Percentiles rank a stretch among this genome's conserved stretches.
These are phyloP conservation scores for Candida berthetii DNA, from an alignment of 805 yeast species.

Conservation along the genomic window DNA sequence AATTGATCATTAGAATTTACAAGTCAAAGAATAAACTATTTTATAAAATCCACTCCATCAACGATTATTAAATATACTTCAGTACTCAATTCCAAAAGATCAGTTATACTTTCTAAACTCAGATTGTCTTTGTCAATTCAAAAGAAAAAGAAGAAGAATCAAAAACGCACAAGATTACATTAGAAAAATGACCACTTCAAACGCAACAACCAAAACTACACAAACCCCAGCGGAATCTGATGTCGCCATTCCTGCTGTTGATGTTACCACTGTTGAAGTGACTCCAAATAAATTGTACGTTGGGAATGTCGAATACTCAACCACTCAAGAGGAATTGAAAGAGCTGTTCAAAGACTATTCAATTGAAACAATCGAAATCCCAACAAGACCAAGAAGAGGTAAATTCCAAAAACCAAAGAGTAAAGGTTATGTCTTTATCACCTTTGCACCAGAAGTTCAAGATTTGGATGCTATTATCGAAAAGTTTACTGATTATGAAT, in stretches of 20 bases:
- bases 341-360: constrained; percentile 42
- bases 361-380: constrained; percentile 44
- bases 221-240: background rate
- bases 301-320: constrained; percentile 58
- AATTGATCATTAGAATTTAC: too few species aligned
- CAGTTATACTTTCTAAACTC: too few species aligned
- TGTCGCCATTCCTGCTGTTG: background rate
- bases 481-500: constrained; percentile 32
- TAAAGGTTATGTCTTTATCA: constrained; percentile 57
- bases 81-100: too few species aligned
- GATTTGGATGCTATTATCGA: constrained; percentile 38
- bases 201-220: background rate
- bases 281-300: constrained; percentile 48
- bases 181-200: too few species aligned
- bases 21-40: too few species aligned
- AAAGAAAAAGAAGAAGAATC: too few species aligned
- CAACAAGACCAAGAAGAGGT: constrained; percentile 32
- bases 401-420: constrained; percentile 29
- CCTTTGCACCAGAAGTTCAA: constrained; percentile 36
- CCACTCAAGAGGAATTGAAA: constrained; percentile 47
- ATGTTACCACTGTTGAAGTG: background rate
- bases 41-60: too few species aligned
- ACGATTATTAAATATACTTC: too few species aligned
- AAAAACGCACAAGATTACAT: too few species aligned
- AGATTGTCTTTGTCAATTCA: too few species aligned